Evolutionary conservation across 768 basidiomycete genomes (phyloP).

Genomic region (Gloeopeniophorella convolvens): DNA sequence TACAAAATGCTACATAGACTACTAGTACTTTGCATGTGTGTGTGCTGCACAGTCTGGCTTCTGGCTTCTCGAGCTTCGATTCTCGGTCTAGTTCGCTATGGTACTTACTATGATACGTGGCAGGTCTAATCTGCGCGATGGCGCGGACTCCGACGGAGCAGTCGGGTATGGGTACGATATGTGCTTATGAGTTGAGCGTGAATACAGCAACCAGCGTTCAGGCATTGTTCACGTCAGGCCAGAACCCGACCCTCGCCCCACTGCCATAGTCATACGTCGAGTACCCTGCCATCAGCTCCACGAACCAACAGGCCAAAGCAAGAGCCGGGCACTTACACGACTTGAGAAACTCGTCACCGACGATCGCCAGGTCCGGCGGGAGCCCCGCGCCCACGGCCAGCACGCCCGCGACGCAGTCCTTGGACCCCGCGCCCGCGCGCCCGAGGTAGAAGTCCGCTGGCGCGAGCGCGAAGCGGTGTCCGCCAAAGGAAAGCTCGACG

Average conservation of each 20-base stretch:
- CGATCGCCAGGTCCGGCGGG: conserved; percentile 48
- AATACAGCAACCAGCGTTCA: neutral
- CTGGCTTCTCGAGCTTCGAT: too few relatives aligned
- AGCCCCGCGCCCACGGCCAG: conserved; percentile 40
- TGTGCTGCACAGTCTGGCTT: too few relatives aligned
- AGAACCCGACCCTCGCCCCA: conserved; percentile 49
- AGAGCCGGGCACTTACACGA: conserved; percentile 41
- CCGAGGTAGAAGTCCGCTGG: conserved; percentile 54
- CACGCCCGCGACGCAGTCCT: conserved; percentile 52
- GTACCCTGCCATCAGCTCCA: conserved; percentile 42
- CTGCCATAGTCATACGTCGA: conserved; percentile 54
- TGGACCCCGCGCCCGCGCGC: conserved; percentile 29
- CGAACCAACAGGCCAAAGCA: neutral
- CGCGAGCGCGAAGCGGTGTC: conserved; percentile 36
- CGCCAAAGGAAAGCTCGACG: conserved; percentile 42
- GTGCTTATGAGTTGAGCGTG: neutral
- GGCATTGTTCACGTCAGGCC: conserved; percentile 45
- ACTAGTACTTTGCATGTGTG: too few relatives aligned
- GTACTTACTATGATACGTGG: too few relatives aligned
- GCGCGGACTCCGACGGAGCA: too few relatives aligned
- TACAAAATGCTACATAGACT: too few relatives aligned
- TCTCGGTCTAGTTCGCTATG: too few relatives aligned
- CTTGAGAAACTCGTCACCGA: conserved; percentile 62
- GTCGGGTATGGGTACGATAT: too few relatives aligned
- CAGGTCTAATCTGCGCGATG: too few relatives aligned